These are phyloP conservation scores for Ogataea hybrid DNA, from an alignment of 1,139 yeast genomes.

Conservation along the genomic window DNA sequence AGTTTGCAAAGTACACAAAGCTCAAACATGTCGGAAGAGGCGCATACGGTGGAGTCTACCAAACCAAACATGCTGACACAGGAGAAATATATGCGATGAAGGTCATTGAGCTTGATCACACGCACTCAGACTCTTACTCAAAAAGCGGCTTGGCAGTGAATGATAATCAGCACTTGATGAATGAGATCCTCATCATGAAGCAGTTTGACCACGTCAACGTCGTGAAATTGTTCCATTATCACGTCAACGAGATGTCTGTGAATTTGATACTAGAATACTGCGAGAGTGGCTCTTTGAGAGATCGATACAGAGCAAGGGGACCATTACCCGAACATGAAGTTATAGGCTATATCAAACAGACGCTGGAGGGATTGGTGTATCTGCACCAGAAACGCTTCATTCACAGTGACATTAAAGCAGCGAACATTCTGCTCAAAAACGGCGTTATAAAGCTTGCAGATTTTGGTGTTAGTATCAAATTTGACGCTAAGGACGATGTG, in stretches of 20 bases:
- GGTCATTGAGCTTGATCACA: conserved; percentile 58
- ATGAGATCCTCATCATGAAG: conserved; percentile 85
- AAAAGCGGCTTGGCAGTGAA: conserved; percentile 14
- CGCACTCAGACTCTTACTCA: conserved; percentile 23
- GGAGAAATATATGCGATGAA: conserved; percentile 77
- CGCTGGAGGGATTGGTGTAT: conserved; percentile 68
- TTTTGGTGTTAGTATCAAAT: conserved; percentile 73
- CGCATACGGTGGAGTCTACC: conserved; percentile 74
- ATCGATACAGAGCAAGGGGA: conserved; percentile 53
- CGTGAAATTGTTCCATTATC: conserved; percentile 87
- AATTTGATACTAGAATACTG: conserved; percentile 82
- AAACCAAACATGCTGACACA: conserved; percentile 58
- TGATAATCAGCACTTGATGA: conserved; percentile 41
- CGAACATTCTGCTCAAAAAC: conserved; percentile 61
- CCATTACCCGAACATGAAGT: conserved; percentile 63
- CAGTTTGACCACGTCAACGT: conserved; percentile 81
- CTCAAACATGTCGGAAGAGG: conserved; percentile 72
- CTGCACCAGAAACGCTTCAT: conserved; percentile 72
- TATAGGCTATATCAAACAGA: conserved; percentile 62
- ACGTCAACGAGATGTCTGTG: conserved; percentile 62
- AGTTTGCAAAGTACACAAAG: conserved; percentile 52
- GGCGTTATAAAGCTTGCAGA: conserved; percentile 72
- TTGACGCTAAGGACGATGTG: conserved; percentile 22
- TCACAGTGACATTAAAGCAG: conserved; percentile 79
- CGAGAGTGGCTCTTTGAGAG: conserved; percentile 80